A percentile compares a stretch with the other conserved stretches of the same genome.
Evolutionary conservation across 106 monocot species (phyloP).

Genomic region (Allium fistulosum): DNA sequence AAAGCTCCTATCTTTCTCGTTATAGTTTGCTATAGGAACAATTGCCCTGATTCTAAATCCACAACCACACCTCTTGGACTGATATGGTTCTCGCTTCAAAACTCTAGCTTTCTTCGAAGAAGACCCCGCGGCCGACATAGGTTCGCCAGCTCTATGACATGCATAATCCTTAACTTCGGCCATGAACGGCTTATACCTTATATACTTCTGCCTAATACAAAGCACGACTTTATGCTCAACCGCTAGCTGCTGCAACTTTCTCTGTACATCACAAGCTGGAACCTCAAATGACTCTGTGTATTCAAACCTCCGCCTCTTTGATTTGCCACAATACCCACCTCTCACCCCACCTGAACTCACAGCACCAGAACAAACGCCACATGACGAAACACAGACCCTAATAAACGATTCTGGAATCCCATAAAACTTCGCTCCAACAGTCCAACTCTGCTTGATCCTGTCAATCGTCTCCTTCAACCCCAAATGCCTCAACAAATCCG

Average conservation of each 20-base stretch:
- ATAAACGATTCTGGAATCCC: slow-evolving; percentile 96
- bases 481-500: slow-evolving; percentile 78
- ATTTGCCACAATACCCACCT: slow-evolving; percentile 13
- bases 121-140: slow-evolving; percentile 37
- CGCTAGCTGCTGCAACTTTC: slow-evolving; percentile 78
- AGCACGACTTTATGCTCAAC: slow-evolving; percentile 94
- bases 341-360: slow-evolving; percentile 3
- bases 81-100: slow-evolving; percentile 90
- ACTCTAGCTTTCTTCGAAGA: slow-evolving; percentile 57
- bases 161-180: slow-evolving; percentile 99
- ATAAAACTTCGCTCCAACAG: slow-evolving; percentile 94
- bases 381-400: slow-evolving; percentile 69
- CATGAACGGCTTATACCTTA: slow-evolving; percentile 96
- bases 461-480: slow-evolving; percentile 96
- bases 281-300: slow-evolving; percentile 95
- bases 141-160: slow-evolving; percentile 93
- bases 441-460: slow-evolving; percentile 91
- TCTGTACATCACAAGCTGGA: slow-evolving; percentile 75
- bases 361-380: slow-evolving; percentile 49
- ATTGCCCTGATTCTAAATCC: slow-evolving; percentile 93
- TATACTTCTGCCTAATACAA: slow-evolving; percentile 96
- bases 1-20: slow-evolving; percentile 97
- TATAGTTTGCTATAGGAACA: slow-evolving; percentile 90
- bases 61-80: slow-evolving; percentile 93
- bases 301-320: slow-evolving; percentile 78